Evolutionary conservation across 164 flowering plant species (phyloP).

Genomic region (Liquidambar formosana): DNA sequence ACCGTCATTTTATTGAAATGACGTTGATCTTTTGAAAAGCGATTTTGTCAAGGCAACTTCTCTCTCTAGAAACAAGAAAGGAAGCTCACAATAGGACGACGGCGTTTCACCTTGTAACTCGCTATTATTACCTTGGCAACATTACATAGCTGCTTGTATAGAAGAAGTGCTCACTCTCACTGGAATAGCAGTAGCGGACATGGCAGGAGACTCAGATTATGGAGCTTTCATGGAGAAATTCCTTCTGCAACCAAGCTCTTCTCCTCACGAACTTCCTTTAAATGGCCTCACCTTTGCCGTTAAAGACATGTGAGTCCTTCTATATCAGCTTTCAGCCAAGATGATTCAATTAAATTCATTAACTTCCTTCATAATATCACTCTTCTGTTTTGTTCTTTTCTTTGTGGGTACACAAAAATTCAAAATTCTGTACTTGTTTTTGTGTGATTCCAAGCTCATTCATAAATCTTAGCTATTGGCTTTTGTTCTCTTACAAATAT

Average conservation of each 20-base stretch:
- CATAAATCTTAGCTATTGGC: background rate
- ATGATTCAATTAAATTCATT: background rate
- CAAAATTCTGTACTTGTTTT: background rate
- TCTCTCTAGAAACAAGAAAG: too few species aligned
- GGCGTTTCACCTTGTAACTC: too few species aligned
- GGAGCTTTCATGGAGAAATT: constrained; percentile 87
- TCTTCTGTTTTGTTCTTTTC: background rate
- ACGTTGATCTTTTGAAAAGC: too few species aligned
- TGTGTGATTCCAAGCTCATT: background rate
- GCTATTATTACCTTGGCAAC: too few species aligned
- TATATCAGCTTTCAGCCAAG: background rate
- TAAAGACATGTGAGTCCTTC: constrained; percentile 74
- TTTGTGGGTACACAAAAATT: background rate
- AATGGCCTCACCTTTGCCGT: constrained; percentile 78
- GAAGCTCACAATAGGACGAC: too few species aligned
- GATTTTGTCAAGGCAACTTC: too few species aligned
- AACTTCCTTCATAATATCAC: background rate
- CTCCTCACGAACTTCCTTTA: constrained; percentile 54
- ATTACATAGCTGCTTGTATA: too few species aligned
- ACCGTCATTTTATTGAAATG: too few species aligned
- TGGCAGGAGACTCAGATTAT: constrained; percentile 41
- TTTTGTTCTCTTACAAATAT: too few species aligned
- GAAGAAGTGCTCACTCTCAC: too few species aligned
- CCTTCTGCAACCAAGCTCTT: constrained; percentile 37
- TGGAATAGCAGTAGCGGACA: constrained; percentile 5